Evolutionary conservation across 371 early-diverging fungal genomes (phyloP), one percentile per base, ranked within the genome.

Genomic region (Choanephora cucurbitarum): DNA sequence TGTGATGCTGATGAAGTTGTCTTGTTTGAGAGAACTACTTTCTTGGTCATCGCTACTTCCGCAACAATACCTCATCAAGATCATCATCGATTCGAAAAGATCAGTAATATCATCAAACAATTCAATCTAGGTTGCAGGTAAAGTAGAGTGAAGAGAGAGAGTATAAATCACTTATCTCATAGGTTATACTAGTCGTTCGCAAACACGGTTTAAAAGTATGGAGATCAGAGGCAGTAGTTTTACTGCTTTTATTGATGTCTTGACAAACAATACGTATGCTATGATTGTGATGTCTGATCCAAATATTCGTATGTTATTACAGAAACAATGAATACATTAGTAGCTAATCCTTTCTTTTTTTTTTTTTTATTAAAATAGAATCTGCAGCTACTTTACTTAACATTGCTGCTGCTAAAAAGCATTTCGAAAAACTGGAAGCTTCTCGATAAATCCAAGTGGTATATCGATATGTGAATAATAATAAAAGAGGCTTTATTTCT

Each of bases 1-100:
- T 91, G 94, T 64, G 96, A 95, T 54, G 96, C 96, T 0, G 89
- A 93, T 54, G 97, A 98, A 66, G 91, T 95, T 32, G 91, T 95
- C 3, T 70, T 98, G 44, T 98, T 96, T 72, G 98, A 98, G 73
- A 73, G 91, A 32, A 86, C 94, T 15, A 97, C 96, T 3, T 96
- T 98, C 66, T 75, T 98, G 52, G 95, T 96, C 17, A 95, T 98
- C 60, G 90, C 93, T 10, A 90, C 90, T 58, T 73, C 89, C 15
- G 80, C 90, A 13, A 73, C 74, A 1, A 69, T 75, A 13, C 55
- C 68, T 22, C 81, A 84, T 51, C 75, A 73, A 37, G 91, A 91
- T 55, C 65, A 79, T 1, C 91, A 94, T 59, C 88, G 94, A 40
- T 96, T 94, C 65, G 94, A 95, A 72, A 90, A 92, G 69, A 88